phyloP scores from a whole-genome alignment of 2,329 filamentous ascomycete species.

The Paraphoma sp. region DNA sequence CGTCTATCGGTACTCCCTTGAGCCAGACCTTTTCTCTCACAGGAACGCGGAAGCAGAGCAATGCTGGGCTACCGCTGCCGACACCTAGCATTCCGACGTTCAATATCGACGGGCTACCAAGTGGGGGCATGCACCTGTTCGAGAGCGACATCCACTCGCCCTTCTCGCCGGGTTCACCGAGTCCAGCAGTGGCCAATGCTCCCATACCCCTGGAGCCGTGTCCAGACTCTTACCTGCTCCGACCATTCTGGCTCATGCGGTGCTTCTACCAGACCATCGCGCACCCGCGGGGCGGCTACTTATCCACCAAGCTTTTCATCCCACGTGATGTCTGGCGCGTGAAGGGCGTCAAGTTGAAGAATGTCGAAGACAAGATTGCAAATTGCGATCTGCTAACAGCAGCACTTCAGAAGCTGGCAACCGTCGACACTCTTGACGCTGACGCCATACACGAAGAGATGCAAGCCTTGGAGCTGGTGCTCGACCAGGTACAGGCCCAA shows the following conservation, averaged over 20 bases:
- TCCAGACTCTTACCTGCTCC: constrained; percentile 84
- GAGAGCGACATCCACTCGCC: constrained; percentile 80
- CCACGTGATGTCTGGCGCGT: constrained; percentile 93
- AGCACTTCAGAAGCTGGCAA: constrained; percentile 80
- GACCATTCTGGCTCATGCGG: constrained; percentile 98
- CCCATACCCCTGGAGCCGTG: constrained; percentile 88
- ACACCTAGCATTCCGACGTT: constrained; percentile 72
- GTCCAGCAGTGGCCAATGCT: constrained; percentile 66
- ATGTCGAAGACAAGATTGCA: constrained; percentile 89
- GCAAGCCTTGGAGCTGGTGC: constrained; percentile 82
- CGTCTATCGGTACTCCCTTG: constrained; percentile 76
- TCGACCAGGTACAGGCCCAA: constrained; percentile 82
- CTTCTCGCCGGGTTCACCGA: constrained; percentile 69
- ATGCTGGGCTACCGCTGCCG: constrained; percentile 69
- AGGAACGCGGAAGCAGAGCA: constrained; percentile 52
- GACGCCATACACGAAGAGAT: constrained; percentile 94
- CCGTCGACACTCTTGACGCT: constrained; percentile 87
- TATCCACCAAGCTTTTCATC: constrained; percentile 90
- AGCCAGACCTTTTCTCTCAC: constrained; percentile 69
- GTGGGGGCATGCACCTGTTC: constrained; percentile 79
- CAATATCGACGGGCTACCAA: constrained; percentile 62
- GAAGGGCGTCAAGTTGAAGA: constrained; percentile 90
- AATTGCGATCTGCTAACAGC: constrained; percentile 92
- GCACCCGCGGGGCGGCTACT: constrained; percentile 88
- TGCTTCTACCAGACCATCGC: constrained; percentile 90